phyloP scores from a whole-genome alignment of 495 filamentous ascomycete genomes.

The Lophiotrema nucula region DNA sequence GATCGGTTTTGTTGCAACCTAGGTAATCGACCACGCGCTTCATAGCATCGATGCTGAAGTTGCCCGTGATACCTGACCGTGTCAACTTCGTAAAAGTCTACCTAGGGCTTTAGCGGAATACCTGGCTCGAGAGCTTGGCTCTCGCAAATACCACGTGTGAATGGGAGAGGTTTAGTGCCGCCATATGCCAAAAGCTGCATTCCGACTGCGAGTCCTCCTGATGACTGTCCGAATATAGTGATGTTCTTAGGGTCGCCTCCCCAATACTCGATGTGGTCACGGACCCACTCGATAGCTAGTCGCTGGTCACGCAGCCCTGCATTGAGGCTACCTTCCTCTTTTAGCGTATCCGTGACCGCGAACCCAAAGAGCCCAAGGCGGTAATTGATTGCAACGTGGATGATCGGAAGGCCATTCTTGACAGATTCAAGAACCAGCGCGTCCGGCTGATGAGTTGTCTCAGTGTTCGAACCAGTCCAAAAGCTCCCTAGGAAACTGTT shows the following conservation, averaged over 20 bases:
- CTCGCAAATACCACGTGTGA: slow-evolving; percentile 8
- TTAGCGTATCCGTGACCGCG: slow-evolving; percentile 13
- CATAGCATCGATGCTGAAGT: slow-evolving; percentile 18
- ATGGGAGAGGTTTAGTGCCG: slow-evolving; percentile 11
- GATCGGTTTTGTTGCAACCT: slow-evolving; percentile 8
- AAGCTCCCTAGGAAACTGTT: slow-evolving; percentile 21
- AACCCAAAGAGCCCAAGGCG: slow-evolving; percentile 25
- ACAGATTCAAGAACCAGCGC: slow-evolving; percentile 11
- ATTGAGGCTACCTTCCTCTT: slow-evolving; percentile 25
- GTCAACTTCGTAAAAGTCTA: no score
- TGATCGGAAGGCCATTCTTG: background rate
- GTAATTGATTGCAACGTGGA: slow-evolving; percentile 23
- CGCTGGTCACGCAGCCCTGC: slow-evolving; percentile 64
- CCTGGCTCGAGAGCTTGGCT: slow-evolving; percentile 18
- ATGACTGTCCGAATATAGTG: slow-evolving; percentile 38
- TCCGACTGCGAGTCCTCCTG: slow-evolving; percentile 27
- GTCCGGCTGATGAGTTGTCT: slow-evolving; percentile 10
- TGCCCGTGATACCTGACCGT: slow-evolving; percentile 24
- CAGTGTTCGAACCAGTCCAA: slow-evolving; percentile 17
- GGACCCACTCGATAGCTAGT: slow-evolving; percentile 41
- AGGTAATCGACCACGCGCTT: background rate
- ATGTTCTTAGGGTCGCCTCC: slow-evolving; percentile 44
- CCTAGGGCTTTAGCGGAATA: no score
- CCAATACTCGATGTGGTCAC: slow-evolving; percentile 34
- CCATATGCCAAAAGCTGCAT: slow-evolving; percentile 25